Evolutionary conservation across 768 basidiomycete genomes (phyloP), one percentile per base, ranked within the genome.

Genomic region (Pleurotus giganteus): DNA sequence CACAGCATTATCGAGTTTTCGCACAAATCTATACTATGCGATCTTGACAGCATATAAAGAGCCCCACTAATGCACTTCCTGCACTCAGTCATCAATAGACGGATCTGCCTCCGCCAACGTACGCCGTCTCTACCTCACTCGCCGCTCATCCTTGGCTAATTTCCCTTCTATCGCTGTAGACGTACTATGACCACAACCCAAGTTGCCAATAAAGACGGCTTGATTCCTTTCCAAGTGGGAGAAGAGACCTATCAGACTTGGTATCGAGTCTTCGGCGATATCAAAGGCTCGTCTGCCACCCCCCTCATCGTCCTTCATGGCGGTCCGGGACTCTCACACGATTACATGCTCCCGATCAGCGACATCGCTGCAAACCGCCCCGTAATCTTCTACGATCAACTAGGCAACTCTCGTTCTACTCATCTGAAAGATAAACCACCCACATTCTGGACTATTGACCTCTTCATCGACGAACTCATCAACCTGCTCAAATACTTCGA

Each of bases 291-390:
- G 4, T 58, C 34, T 11, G 47, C 41, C 19, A 65, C 68, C 4
- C 81, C 83, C 15, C 71, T 84, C 44, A 69, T 85, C 53, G 65
- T 71, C 2, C 67, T 84, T 4, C 83, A 84, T 57, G 82, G 81
- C 7, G 83, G 82, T 5, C 82, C 82, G 7, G 81, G 83, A 1
- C 57, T 69, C 4, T 60, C 69, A 17, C 74, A 76, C 54, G 63
- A 71, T 36, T 77, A 78, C 61, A 63, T 81, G 15, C 65, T 71
- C 36, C 19, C 37, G 5, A 17, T 45, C 34, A 63, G 54, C 13
- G 59, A 57, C 39, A 7, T 41, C n/a, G 39, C 39, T 7, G n/a
- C 19, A 11, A 41, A 11, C n/a, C 39, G 39, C 12, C 80, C 81
- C 11, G 70, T 84, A 58, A 61, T 85, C 36, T 60, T 82, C 43